A percentile compares a stretch with the other conserved stretches of the same genome.
Conservation (phyloP, 228 moss, liverwort and hornwort genomes). For the Sphagnum magellanicum region DNA sequence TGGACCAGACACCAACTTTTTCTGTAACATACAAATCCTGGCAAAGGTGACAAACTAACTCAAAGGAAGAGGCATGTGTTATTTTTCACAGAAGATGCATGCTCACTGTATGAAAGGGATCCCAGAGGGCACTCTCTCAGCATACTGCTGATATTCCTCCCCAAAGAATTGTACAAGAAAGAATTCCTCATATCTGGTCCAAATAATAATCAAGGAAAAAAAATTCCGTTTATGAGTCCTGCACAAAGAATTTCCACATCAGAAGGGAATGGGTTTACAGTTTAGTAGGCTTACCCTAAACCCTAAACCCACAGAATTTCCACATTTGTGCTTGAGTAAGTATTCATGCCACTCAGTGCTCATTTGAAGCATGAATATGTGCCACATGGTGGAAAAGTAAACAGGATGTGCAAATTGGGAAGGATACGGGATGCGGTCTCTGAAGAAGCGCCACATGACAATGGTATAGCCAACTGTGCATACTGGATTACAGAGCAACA, state of each 20-base stretch:
- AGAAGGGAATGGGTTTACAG: no score
- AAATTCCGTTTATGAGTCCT: neutral
- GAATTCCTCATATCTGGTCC: constrained; percentile 79
- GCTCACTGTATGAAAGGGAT: constrained; percentile 68
- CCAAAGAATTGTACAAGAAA: constrained; percentile 70
- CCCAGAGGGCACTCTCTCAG: constrained; percentile 67
- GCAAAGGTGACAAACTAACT: no score
- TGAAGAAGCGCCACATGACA: constrained; percentile 89
- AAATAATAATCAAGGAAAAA: constrained; percentile 9
- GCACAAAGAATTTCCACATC: neutral
- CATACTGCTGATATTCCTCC: constrained; percentile 67
- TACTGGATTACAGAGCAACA: constrained; percentile 77
- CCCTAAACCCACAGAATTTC: neutral
- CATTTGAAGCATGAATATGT: neutral
- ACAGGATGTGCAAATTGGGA: neutral
- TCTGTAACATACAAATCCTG: no score
- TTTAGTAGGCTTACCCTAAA: neutral
- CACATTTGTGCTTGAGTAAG: neutral
- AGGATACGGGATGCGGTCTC: constrained; percentile 95
- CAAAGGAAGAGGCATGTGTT: no score
- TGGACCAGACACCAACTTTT: no score
- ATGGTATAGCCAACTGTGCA: constrained; percentile 52
- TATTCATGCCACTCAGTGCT: neutral
- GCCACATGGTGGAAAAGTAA: neutral
- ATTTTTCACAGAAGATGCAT: neutral